Percentiles rank a stretch among this genome's conserved stretches.
Conservation (phyloP, 352 stramenopile species). For the Pythium oligandrum region DNA sequence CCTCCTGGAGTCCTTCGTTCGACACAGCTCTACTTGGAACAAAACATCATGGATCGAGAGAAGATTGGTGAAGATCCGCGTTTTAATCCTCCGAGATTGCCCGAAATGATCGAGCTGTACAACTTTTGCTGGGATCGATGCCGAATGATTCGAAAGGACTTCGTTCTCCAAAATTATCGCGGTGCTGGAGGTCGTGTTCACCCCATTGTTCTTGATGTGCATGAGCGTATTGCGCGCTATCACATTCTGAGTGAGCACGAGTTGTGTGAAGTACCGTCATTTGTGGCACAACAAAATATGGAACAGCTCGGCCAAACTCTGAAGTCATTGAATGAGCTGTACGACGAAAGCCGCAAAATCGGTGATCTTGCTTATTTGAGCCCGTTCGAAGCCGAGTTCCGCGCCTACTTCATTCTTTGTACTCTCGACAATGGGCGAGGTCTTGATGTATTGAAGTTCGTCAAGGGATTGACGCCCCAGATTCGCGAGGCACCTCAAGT, state of each 20-base stretch:
- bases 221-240: conserved; percentile 94
- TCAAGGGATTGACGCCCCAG: conserved; percentile 56
- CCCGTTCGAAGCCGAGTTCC: conserved; percentile 82
- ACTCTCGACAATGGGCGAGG: conserved; percentile 80
- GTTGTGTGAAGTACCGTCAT: conserved; percentile 77
- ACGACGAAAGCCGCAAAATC: conserved; percentile 77
- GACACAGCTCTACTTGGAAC: conserved; percentile 83
- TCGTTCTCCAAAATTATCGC: conserved; percentile 96
- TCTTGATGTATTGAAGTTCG: conserved; percentile 83
- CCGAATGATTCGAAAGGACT: conserved; percentile 96
- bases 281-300: conserved; percentile 88
- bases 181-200: conserved; percentile 89
- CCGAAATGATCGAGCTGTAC: conserved; percentile 90
- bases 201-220: conserved; percentile 89
- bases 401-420: conserved; percentile 84
- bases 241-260: conserved; percentile 95
- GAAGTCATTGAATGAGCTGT: conserved; percentile 85
- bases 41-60: conserved; percentile 83
- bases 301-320: conserved; percentile 86
- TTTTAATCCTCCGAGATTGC: conserved; percentile 59
- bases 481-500: conserved; percentile 69
- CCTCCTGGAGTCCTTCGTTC: conserved; percentile 69
- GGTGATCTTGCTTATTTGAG: conserved; percentile 53
- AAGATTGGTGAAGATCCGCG: conserved; percentile 53
- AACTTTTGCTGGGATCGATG: conserved; percentile 96